Evolutionary conservation across 805 yeast species (phyloP), one percentile per base, ranked within the genome.

Genomic region (Cephaloascus fragrans): DNA sequence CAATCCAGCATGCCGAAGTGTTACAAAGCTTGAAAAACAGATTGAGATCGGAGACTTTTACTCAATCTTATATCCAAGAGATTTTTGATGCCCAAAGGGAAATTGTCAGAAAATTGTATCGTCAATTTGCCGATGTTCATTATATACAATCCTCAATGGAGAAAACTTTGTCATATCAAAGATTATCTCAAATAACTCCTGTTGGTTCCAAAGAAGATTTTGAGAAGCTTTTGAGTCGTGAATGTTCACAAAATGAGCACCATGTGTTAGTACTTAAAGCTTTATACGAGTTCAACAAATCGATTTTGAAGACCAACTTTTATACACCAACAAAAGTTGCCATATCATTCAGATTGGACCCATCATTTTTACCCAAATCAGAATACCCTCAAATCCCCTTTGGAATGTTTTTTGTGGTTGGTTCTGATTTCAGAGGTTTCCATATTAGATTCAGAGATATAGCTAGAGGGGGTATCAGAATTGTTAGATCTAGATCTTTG

Each of bases 401-500:
- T 55, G 98, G 97, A 47, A 84, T 90, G 82, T 90, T 90, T 66
- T 80, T 90, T 49, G 83, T 89, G 42, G 96, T 93, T 46, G 98
- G 98, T 45, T 84, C 88, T 46, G 96, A 93, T 56, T 90, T 90
- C 65, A 77, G 96, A 60, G 98, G 97, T 19, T 93, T 90, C 83
- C 98, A 90, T 58, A 82, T 93, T 45, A 76, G 98, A 61, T 90
- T 90, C 67, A 79, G 96, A 59, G 97, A 90, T 61, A 88, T 90
- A 55, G 95, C 98, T 17, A 78, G 98, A 60, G 98, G 98, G 60
- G 98, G 98, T 59, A 93, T 90, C 51, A 79, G 98, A 62, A 84
- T 90, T 54, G 97, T 90, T 50, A 80, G 81, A 56, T 84, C 95
- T 4, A 77, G 93, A 56, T 82, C 86, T 35, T 64, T 67, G 42